Evolutionary conservation across 768 basidiomycete species (phyloP), one percentile per base, ranked within the genome.

Genomic region (Amanita inopinata): DNA sequence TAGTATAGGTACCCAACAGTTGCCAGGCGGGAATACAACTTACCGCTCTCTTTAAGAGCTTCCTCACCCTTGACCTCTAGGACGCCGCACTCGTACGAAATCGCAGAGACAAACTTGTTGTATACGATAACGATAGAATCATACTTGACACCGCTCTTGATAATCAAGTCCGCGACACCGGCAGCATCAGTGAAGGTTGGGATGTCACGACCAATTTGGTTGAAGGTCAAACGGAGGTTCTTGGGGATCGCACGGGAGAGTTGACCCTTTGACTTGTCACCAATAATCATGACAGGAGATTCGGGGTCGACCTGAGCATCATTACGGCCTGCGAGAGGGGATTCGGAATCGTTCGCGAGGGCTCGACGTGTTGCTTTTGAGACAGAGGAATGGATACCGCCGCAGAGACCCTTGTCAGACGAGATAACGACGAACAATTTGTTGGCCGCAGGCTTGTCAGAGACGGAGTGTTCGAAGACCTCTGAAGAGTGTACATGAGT

Each of bases 401-500:
- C 94, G 59, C 94, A 99, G 45, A 99, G 88, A 67, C 96, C 94
- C 69, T 93, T 92, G 80, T 98, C 94, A 43, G 94, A 97, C 34
- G 94, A 96, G 57, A 96, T 65, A 60, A 93, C 89, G 52, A 98
- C 61, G 71, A 94, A 92, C 52, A 98, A 89, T 59, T 85, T 87
- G 60, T 76, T 79, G 56, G 80, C 71, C 33, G 77, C 69, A 15
- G 79, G 69, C 31, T 75, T 69, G 57, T 88, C 84, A 9, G 82
- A 68, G 19, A 77, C 60, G 5, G 81, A 67, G 64, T 94, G 75
- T 45, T 79, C 71, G 69, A 93, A 96, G 54, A 98, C 76, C 77
- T 96, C 91, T 91, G 64, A 23, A 27, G 25, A 31, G 12, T 7
- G 7, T 27, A 48, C 45, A 34, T 48, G 41, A 36, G 14, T 22